phyloP scores from a whole-genome alignment of 352 stramenopile genomes.

The Pythium pectinolyticum region DNA sequence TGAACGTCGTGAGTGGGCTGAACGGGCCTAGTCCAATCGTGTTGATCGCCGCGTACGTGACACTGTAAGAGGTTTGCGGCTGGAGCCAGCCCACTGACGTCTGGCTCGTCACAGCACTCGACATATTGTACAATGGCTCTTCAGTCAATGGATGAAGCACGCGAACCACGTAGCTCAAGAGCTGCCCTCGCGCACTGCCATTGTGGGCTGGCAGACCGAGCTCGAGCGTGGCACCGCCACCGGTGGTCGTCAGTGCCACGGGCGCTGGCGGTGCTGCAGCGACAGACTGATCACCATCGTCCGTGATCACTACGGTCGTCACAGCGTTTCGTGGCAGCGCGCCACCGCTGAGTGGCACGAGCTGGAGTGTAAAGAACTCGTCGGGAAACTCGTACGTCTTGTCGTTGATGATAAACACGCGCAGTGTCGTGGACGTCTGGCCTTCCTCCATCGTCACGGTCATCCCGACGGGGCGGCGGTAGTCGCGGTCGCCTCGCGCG shows the following conservation, averaged over 20 bases:
- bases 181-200: conserved; percentile 37
- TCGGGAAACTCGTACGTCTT: conserved; percentile 51
- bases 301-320: conserved; percentile 44
- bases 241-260: conserved; percentile 30
- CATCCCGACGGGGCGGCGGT: conserved; percentile 29
- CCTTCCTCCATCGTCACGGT: conserved; percentile 41
- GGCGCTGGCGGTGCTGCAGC: conserved; percentile 34
- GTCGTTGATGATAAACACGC: conserved; percentile 63
- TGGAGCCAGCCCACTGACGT: conserved; percentile 37
- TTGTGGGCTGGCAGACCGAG: conserved; percentile 44
- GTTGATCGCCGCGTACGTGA: conserved; percentile 44
- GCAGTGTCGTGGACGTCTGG: conserved; percentile 34
- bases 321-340: conserved; percentile 15
- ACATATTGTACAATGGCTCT: conserved; percentile 8
- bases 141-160: conserved; percentile 13
- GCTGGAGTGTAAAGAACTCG: conserved; percentile 42
- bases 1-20: conserved; percentile 37
- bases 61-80: conserved; percentile 32
- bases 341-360: conserved; percentile 36
- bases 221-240: conserved; percentile 39
- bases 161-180: conserved; percentile 40
- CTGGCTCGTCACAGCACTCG: conserved; percentile 6
- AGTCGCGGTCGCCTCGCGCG: conserved; percentile 46
- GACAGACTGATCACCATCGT: conserved; percentile 50
- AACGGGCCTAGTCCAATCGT: conserved; percentile 34